A percentile compares a stretch with the other conserved stretches of the same genome.
These are phyloP conservation scores for Termitomyces heimii DNA, from an alignment of 768 basidiomycete genomes.

Conservation along the genomic window DNA sequence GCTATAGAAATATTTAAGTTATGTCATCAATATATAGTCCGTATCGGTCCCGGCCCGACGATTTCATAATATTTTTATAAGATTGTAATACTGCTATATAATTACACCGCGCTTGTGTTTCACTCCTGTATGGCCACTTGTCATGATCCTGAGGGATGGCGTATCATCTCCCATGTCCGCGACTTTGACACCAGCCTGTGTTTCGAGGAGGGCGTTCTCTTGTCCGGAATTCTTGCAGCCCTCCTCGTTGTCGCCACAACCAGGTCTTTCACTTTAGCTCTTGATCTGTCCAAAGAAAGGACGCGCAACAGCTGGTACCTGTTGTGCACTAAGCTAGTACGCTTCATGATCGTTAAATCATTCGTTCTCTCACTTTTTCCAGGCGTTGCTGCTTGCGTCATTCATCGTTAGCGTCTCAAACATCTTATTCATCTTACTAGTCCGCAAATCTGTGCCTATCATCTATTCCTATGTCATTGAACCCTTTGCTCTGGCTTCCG, in stretches of 20 bases:
- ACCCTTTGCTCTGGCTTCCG: conserved; percentile 42
- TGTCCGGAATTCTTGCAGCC: conserved; percentile 45
- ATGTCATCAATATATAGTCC: not conserved
- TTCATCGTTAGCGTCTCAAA: conserved; percentile 38
- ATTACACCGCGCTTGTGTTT: not conserved
- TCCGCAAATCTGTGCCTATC: conserved; percentile 33
- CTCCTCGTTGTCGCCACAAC: conserved; percentile 37
- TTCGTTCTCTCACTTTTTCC: not conserved
- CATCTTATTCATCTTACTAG: conserved; percentile 30
- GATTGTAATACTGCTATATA: not conserved
- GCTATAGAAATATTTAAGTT: not conserved
- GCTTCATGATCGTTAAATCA: conserved; percentile 18
- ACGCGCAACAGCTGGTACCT: conserved; percentile 45
- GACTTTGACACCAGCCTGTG: conserved; percentile 78
- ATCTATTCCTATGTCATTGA: conserved; percentile 53
- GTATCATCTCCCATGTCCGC: conserved; percentile 47
- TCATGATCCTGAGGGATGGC: conserved; percentile 62
- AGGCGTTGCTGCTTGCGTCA: conserved; percentile 48
- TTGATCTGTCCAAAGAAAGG: conserved; percentile 21
- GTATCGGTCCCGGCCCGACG: not conserved
- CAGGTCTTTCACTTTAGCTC: conserved; percentile 26
- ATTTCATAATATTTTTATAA: not conserved
- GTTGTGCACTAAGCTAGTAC: conserved; percentile 61
- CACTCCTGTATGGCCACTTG: conserved; percentile 35
- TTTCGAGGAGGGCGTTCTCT: conserved; percentile 68